phyloP scores from a whole-genome alignment of 352 stramenopile species.

The Phytophthora palmivora region DNA sequence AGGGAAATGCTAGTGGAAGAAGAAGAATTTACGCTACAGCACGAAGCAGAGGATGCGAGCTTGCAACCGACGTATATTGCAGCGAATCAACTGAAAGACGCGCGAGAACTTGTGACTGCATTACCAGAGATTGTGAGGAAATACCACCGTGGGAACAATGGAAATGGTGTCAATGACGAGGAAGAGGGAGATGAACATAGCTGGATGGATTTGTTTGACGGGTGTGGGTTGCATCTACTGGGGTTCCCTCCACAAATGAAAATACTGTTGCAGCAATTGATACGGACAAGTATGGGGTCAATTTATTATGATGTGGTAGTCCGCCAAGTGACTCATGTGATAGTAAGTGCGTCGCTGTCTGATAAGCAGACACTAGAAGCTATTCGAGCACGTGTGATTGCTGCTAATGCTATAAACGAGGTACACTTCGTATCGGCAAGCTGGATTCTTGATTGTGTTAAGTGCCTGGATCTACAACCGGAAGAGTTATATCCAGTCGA shows the following conservation, averaged over 20 bases:
- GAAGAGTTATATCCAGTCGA: constrained; percentile 76
- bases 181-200: constrained; percentile 21
- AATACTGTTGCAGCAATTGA: constrained; percentile 48
- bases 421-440: constrained; percentile 66
- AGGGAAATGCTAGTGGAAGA: constrained; percentile 52
- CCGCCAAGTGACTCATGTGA: constrained; percentile 68
- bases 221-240: constrained; percentile 65
- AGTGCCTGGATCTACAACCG: constrained; percentile 54
- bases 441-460: constrained; percentile 74
- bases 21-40: constrained; percentile 52
- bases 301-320: constrained; percentile 69
- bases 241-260: constrained; percentile 58
- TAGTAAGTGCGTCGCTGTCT: constrained; percentile 62
- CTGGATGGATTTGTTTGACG: constrained; percentile 72
- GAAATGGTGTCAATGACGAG: constrained; percentile 1
- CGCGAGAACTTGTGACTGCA: constrained; percentile 37
- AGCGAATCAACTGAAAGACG: constrained; percentile 46
- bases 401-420: constrained; percentile 31
- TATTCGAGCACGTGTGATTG: constrained; percentile 42
- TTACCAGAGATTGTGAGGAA: constrained; percentile 42
- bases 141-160: constrained; percentile 17
- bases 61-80: constrained; percentile 43
- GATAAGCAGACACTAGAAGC: constrained; percentile 41
- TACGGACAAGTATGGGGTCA: constrained; percentile 74
- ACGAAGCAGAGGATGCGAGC: constrained; percentile 20